Conservation (phyloP, 2,329 filamentous ascomycete species). For the Sclerotinia borealis region DNA sequence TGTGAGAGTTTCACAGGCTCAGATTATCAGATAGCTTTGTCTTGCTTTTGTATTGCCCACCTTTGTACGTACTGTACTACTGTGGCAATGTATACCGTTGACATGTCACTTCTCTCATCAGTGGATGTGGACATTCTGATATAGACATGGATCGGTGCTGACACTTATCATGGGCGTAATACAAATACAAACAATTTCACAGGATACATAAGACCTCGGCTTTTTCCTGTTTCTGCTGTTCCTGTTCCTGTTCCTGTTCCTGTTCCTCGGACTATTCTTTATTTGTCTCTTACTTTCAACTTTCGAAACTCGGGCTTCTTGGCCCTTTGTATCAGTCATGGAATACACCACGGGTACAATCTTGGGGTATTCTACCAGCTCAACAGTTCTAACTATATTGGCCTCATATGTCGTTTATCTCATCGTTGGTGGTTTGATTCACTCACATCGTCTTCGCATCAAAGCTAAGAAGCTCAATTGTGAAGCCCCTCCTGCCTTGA, state of each 20-base stretch:
- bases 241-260: too few relatives aligned
- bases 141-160: too few relatives aligned
- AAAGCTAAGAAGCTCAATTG: constrained; percentile 26
- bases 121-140: too few relatives aligned
- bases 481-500: constrained; percentile 21
- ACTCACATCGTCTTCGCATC: constrained; percentile 17
- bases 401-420: neutral
- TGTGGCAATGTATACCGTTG: too few relatives aligned
- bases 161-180: too few relatives aligned
- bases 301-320: neutral
- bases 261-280: neutral
- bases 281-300: neutral
- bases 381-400: neutral
- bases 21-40: neutral
- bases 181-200: too few relatives aligned
- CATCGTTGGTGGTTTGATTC: neutral
- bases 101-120: too few relatives aligned
- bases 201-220: too few relatives aligned
- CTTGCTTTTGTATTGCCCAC: neutral
- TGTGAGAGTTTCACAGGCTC: neutral
- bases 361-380: neutral
- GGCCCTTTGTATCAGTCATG: neutral
- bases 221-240: neutral
- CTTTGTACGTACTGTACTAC: too few relatives aligned
- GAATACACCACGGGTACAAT: neutral